Conservation (phyloP, 139 green algal genomes). For the Mychonastes homosphaera region DNA sequence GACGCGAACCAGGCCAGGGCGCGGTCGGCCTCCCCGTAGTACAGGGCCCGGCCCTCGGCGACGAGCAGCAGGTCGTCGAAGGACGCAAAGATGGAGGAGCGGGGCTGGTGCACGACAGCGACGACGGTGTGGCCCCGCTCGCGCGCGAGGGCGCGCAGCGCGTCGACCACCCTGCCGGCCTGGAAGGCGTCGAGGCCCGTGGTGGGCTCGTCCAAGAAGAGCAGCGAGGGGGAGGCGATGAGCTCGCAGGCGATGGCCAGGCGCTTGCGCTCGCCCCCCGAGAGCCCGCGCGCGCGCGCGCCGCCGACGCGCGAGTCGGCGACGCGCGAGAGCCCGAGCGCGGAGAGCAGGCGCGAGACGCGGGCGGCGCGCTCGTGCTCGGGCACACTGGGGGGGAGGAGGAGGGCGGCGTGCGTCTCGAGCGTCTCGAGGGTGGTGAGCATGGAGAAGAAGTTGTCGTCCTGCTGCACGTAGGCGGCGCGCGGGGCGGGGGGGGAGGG, state of each 20-base stretch:
- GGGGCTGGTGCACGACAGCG: slow-evolving; percentile 70
- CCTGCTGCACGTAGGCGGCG: slow-evolving; percentile 80
- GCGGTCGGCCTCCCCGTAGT: slow-evolving; percentile 34
- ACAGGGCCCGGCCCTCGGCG: slow-evolving; percentile 40
- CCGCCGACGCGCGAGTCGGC: slow-evolving; percentile 54
- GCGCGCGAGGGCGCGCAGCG: too few species aligned
- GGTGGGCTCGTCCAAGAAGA: slow-evolving; percentile 84
- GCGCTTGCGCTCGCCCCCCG: slow-evolving; percentile 73
- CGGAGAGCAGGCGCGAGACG: slow-evolving; percentile 55
- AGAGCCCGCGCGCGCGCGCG: slow-evolving; percentile 55
- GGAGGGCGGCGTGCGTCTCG: slow-evolving; percentile 58
- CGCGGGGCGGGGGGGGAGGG: slow-evolving; percentile 1
- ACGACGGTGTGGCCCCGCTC: slow-evolving; percentile 68
- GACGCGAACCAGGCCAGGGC: slow-evolving; percentile 57
- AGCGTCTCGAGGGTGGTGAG: slow-evolving; percentile 66
- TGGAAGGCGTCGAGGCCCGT: slow-evolving; percentile 77
- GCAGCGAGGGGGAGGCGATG: slow-evolving; percentile 47
- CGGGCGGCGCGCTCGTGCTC: slow-evolving; percentile 21
- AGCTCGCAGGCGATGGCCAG: slow-evolving; percentile 80
- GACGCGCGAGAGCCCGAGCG: slow-evolving; percentile 47
- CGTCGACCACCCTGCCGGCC: slow-evolving; percentile 50
- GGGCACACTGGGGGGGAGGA: slow-evolving; percentile 25
- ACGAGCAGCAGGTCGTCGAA: slow-evolving; percentile 90
- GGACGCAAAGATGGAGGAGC: slow-evolving; percentile 72
- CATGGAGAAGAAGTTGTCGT: slow-evolving; percentile 87